A percentile compares a stretch with the other conserved stretches of the same genome.
These are phyloP conservation scores for Oryza brachyantha DNA, from an alignment of 176 grass and related monocot species.

Conservation along the genomic window DNA sequence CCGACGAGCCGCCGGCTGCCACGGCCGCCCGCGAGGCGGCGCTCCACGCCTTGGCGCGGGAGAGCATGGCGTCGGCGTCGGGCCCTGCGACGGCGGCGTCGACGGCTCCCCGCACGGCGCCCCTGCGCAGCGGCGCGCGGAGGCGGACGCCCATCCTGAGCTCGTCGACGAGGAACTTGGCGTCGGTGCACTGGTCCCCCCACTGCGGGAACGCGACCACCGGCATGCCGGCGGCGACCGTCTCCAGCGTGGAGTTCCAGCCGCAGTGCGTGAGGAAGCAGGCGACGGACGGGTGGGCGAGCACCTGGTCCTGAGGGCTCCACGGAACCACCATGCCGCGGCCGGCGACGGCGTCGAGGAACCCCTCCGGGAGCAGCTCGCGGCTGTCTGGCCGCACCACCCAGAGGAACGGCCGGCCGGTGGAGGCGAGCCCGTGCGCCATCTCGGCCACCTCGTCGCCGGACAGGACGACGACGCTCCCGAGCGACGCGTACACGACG, in stretches of 20 bases:
- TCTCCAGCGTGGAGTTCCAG: slow-evolving; percentile 86
- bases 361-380: slow-evolving; percentile 41
- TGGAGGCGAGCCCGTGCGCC: slow-evolving; percentile 46
- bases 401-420: slow-evolving; percentile 66
- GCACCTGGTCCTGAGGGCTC: slow-evolving; percentile 77
- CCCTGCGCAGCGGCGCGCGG: slow-evolving; percentile 35
- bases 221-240: slow-evolving; percentile 55
- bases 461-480: slow-evolving; percentile 62
- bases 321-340: slow-evolving; percentile 62
- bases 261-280: slow-evolving; percentile 94
- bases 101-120: slow-evolving; percentile 42
- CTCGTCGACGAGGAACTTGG: slow-evolving; percentile 60
- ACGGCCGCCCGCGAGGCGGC: slow-evolving; percentile 35
- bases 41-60: slow-evolving; percentile 48
- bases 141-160: slow-evolving; percentile 59
- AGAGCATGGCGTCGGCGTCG: slow-evolving; percentile 19
- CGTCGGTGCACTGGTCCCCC: slow-evolving; percentile 77
- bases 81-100: slow-evolving; percentile 43
- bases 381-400: slow-evolving; percentile 57
- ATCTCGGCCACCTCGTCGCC: slow-evolving; percentile 56
- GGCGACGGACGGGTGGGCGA: slow-evolving; percentile 46
- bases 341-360: slow-evolving; percentile 31
- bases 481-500: slow-evolving; percentile 74
- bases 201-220: slow-evolving; percentile 73
- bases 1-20: slow-evolving; percentile 58